Conservation (phyloP, 1,284 basidiomycete genomes). For the Ganoderma multipileum region DNA sequence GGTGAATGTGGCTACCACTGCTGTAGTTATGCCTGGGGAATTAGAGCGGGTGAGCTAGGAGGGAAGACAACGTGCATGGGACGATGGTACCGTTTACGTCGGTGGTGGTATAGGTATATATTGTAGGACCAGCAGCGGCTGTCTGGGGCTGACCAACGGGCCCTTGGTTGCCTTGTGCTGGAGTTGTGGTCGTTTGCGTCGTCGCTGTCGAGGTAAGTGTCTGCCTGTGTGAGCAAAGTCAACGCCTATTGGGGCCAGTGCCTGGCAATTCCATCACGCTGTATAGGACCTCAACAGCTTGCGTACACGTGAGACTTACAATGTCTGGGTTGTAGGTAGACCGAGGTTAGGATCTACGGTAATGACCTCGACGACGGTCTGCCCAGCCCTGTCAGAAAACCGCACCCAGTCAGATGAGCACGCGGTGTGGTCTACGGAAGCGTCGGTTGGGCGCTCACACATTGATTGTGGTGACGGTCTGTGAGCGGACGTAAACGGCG, state of each 20-base stretch:
- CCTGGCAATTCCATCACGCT: neutral
- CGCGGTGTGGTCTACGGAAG: neutral
- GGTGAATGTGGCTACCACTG: slow-evolving; percentile 48
- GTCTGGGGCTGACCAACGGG: slow-evolving; percentile 64
- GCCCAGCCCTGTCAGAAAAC: slow-evolving; percentile 49
- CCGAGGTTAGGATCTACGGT: slow-evolving; percentile 51
- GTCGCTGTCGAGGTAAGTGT: slow-evolving; percentile 36
- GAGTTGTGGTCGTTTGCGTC: slow-evolving; percentile 34
- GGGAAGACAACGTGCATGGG: neutral
- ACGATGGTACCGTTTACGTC: slow-evolving; percentile 52
- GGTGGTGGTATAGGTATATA: slow-evolving; percentile 67
- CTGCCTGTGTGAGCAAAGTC: slow-evolving; percentile 8
- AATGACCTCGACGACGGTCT: slow-evolving; percentile 60
- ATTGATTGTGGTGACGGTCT: slow-evolving; percentile 54
- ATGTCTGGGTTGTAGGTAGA: slow-evolving; percentile 48
- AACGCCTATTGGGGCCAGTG: neutral
- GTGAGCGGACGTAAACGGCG: slow-evolving; percentile 44
- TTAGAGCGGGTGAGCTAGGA: neutral
- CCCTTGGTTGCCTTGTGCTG: slow-evolving; percentile 47
- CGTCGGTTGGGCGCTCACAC: slow-evolving; percentile 42
- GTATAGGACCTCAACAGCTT: neutral
- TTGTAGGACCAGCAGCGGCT: slow-evolving; percentile 46
- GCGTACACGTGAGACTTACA: slow-evolving; percentile 46
- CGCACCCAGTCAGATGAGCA: neutral
- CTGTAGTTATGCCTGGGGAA: slow-evolving; percentile 44